phyloP scores from a whole-genome alignment of 129 eudicot species.

The Glebionis coronaria region DNA sequence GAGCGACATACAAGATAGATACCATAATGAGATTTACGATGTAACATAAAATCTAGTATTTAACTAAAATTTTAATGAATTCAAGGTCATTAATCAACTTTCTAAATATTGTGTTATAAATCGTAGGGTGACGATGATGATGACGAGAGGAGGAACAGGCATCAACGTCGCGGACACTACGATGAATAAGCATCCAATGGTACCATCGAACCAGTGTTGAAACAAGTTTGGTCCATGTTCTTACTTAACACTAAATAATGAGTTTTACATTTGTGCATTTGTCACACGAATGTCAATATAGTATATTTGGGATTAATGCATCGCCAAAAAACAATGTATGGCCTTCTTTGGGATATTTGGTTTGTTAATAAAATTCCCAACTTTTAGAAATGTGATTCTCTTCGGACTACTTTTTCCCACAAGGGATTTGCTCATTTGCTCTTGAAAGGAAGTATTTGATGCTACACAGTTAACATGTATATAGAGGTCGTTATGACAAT shows the following conservation, averaged over 20 bases:
- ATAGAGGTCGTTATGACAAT: too few species aligned
- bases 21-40: too few species aligned
- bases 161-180: constrained; percentile 1
- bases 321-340: too few species aligned
- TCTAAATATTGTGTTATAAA: background rate
- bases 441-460: too few species aligned
- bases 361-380: constrained; percentile 12
- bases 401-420: too few species aligned
- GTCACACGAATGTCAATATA: background rate
- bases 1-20: too few species aligned
- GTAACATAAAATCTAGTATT: too few species aligned
- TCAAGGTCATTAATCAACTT: background rate
- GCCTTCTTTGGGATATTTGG: background rate
- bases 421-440: too few species aligned
- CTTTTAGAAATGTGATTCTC: background rate
- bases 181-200: constrained; percentile 12
- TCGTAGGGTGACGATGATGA: constrained; percentile 26
- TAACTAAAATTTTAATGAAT: background rate
- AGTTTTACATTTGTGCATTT: constrained; percentile 10
- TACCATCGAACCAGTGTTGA: background rate
- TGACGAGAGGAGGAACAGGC: constrained; percentile 16
- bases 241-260: constrained; percentile 3
- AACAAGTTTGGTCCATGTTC: background rate
- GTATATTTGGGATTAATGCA: too few species aligned
- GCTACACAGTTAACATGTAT: too few species aligned